A percentile compares a stretch with the other conserved stretches of the same genome.
Evolutionary conservation across 2,329 filamentous ascomycete genomes (phyloP).

Genomic region (Neopestalotiopsis rosae): DNA sequence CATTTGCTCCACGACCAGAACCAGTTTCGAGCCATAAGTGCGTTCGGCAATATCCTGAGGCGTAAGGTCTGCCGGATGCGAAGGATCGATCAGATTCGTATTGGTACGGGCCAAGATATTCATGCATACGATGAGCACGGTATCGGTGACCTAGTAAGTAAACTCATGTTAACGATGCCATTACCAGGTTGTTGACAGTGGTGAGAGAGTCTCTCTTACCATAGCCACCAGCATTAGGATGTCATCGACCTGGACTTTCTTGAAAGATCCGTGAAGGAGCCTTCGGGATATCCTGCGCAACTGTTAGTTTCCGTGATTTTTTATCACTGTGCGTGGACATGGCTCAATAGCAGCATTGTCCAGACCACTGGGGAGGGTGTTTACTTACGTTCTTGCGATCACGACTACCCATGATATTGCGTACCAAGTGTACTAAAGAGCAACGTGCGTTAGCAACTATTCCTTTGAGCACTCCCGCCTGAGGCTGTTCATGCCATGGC

Average conservation of each 20-base stretch:
- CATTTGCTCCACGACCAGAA: slow-evolving; percentile 65
- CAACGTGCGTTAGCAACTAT: no score
- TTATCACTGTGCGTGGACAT: background rate
- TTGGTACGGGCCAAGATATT: slow-evolving; percentile 13
- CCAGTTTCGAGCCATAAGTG: slow-evolving; percentile 63
- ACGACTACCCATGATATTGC: slow-evolving; percentile 12
- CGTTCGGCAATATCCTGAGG: slow-evolving; percentile 47
- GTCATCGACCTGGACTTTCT: slow-evolving; percentile 17
- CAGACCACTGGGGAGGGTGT: background rate
- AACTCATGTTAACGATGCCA: background rate
- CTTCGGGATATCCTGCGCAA: slow-evolving; percentile 13
- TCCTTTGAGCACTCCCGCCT: no score
- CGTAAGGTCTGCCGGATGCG: slow-evolving; percentile 42
- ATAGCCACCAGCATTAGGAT: slow-evolving; percentile 16
- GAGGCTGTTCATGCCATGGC: no score
- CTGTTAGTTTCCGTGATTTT: background rate
- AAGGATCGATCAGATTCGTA: slow-evolving; percentile 15
- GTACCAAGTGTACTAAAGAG: slow-evolving; percentile 12
- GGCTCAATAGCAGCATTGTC: background rate
- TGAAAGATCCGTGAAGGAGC: slow-evolving; percentile 15
- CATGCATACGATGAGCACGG: slow-evolving; percentile 14
- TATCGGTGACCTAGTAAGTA: slow-evolving; percentile 7
- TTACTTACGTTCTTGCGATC: slow-evolving; percentile 12
- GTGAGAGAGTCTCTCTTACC: background rate
- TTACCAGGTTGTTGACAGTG: background rate